Evolutionary conservation across 305 asterid genomes (phyloP).

Genomic region (Fraxinus angustifolia): DNA sequence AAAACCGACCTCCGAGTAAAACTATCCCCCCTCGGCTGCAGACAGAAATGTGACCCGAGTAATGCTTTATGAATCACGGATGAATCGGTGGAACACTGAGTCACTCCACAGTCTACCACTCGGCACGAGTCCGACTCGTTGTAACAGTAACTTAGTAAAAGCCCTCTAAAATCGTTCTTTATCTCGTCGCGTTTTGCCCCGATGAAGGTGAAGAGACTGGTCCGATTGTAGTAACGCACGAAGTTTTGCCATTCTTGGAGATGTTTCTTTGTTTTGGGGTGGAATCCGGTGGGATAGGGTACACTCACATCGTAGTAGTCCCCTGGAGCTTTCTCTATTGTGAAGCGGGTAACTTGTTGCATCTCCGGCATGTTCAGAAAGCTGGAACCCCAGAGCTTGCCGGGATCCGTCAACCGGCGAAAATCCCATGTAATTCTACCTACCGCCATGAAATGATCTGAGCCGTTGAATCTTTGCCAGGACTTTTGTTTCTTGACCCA

Average conservation of each 20-base stretch:
- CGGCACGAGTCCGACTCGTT: constrained; percentile 49
- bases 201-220: constrained; percentile 49
- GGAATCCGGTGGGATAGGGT: constrained; percentile 90
- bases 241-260: constrained; percentile 57
- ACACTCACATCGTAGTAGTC: constrained; percentile 60
- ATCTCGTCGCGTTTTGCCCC: constrained; percentile 45
- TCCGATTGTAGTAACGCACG: constrained; percentile 38
- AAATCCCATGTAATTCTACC: constrained; percentile 91
- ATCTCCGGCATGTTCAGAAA: constrained; percentile 61
- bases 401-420: constrained; percentile 70
- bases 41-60: constrained; percentile 54
- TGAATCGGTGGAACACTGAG: constrained; percentile 33
- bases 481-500: constrained; percentile 61
- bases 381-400: constrained; percentile 64
- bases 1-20: constrained; percentile 49
- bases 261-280: constrained; percentile 46
- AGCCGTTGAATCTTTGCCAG: constrained; percentile 56
- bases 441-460: constrained; percentile 66
- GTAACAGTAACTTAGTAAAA: constrained; percentile 41
- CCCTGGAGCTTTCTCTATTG: constrained; percentile 62
- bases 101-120: constrained; percentile 44
- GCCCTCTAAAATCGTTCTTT: constrained; percentile 48
- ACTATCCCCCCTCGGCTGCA: constrained; percentile 67
- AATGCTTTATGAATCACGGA: constrained; percentile 32
- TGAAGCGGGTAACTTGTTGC: constrained; percentile 58